A percentile compares a stretch with the other conserved stretches of the same genome.
These are phyloP conservation scores for Sporisorium sorghi DNA, from an alignment of 1,284 basidiomycete species.

Conservation along the genomic window DNA sequence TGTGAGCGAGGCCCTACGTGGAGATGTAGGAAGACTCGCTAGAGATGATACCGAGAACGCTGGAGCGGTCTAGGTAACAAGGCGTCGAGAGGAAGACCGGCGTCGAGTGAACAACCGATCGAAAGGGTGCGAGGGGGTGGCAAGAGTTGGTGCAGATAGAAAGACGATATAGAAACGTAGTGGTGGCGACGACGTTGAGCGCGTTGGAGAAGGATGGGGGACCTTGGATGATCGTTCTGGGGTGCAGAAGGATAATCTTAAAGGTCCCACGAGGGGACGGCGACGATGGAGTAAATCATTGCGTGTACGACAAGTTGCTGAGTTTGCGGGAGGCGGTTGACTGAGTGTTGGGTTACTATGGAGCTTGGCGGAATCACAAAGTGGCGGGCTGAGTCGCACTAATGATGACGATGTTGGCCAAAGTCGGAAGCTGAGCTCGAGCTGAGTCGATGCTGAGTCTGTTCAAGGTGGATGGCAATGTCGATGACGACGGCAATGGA, in stretches of 20 bases:
- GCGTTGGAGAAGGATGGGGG: constrained; percentile 12
- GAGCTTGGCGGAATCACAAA: constrained; percentile 2
- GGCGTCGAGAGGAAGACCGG: constrained; percentile 2
- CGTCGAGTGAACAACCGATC: constrained; percentile 14
- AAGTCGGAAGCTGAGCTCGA: constrained; percentile 18
- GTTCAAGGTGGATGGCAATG: constrained; percentile 13
- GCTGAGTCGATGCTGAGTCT: constrained; percentile 1
- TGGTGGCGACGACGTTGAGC: constrained; percentile 16
- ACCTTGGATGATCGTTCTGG: constrained; percentile 31
- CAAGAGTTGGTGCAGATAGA: background rate
- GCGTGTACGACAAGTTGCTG: constrained; percentile 5
- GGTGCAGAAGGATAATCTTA: constrained; percentile 32
- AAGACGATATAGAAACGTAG: background rate
- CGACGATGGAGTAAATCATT: constrained; percentile 33
- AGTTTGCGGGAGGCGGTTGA: background rate
- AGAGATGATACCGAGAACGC: constrained; percentile 24
- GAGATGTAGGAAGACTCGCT: constrained; percentile 22
- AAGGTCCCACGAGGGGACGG: constrained; percentile 44
- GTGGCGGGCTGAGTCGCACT: constrained; percentile 29
- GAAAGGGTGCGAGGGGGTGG: background rate
- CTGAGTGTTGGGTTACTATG: background rate
- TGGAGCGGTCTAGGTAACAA: constrained; percentile 23
- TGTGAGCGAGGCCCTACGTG: constrained; percentile 22
- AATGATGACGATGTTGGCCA: constrained; percentile 2
- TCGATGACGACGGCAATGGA: background rate